Evolutionary conservation across 352 stramenopile species (phyloP).

Genomic region (Globisporangium radiosum): DNA sequence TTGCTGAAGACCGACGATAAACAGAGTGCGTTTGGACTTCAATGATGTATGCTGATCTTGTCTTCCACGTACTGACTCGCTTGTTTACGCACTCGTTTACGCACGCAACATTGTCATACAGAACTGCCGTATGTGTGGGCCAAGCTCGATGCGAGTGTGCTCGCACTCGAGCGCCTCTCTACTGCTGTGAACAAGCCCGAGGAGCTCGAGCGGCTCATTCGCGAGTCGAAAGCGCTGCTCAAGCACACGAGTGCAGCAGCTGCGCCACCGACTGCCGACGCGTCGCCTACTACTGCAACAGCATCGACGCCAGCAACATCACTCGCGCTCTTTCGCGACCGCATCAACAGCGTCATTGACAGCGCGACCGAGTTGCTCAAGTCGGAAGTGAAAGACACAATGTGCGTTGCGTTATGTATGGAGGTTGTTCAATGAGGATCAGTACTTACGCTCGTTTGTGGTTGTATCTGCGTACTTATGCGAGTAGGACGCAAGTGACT

Average conservation of each 20-base stretch:
- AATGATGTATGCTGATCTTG: no score
- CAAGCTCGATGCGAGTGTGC: slow-evolving; percentile 41
- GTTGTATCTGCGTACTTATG: no score
- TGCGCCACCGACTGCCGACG: no score
- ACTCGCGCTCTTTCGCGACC: slow-evolving; percentile 33
- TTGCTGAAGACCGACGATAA: slow-evolving; percentile 42
- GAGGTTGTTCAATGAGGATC: no score
- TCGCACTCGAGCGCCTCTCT: slow-evolving; percentile 39
- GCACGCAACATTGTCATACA: not conserved
- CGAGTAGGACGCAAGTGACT: slow-evolving; percentile 41
- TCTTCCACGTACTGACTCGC: no score
- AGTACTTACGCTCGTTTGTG: no score
- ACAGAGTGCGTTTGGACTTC: slow-evolving; percentile 8
- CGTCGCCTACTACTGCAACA: no score
- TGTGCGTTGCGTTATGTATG: slow-evolving; percentile 23
- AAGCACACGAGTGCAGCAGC: slow-evolving; percentile 12
- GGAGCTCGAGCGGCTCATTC: slow-evolving; percentile 46
- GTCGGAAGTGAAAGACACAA: slow-evolving; percentile 41
- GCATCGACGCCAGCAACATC: slow-evolving; percentile 3
- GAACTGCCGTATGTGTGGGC: slow-evolving; percentile 46
- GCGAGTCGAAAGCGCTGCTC: slow-evolving; percentile 44
- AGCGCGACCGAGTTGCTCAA: slow-evolving; percentile 37
- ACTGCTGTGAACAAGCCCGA: slow-evolving; percentile 44
- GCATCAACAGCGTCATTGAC: slow-evolving; percentile 45
- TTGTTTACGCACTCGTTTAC: not conserved